A percentile compares a stretch with the other conserved stretches of the same genome.
Conservation (phyloP, 805 yeast genomes). For the Yamadazyma sp. region DNA sequence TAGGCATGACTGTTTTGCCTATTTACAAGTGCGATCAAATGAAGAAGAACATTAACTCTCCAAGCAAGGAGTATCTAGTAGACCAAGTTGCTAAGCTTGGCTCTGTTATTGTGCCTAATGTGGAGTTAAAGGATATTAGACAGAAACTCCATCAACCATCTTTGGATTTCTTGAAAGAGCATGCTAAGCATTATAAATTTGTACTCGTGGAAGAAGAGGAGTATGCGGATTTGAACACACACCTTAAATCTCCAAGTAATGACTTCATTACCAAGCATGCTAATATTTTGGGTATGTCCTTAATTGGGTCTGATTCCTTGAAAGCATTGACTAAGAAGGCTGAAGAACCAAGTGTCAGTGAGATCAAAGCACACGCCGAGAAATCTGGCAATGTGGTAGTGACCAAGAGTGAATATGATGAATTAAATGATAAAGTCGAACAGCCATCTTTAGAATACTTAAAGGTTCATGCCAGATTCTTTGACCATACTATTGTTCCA, state of each 20-base stretch:
- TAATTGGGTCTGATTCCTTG: constrained; percentile 14
- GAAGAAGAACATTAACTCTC: constrained; percentile 16
- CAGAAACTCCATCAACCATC: constrained; percentile 7
- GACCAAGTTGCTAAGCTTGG: constrained; percentile 7
- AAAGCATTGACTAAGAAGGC: constrained; percentile 15
- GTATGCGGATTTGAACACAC: not conserved
- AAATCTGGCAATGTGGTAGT: constrained; percentile 18
- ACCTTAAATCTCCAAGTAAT: constrained; percentile 21
- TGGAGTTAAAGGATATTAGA: constrained; percentile 8
- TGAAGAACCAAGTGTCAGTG: constrained; percentile 27
- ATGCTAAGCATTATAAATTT: constrained; percentile 6
- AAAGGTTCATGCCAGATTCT: constrained; percentile 13
- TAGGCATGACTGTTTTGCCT: constrained; percentile 24
- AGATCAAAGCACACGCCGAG: constrained; percentile 32
- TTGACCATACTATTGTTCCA: constrained; percentile 15
- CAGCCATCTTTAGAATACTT: constrained; percentile 15
- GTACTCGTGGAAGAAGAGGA: constrained; percentile 8
- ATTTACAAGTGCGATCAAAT: constrained; percentile 12
- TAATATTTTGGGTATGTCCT: constrained; percentile 21
- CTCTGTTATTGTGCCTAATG: constrained; percentile 1
- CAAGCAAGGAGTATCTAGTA: constrained; percentile 22
- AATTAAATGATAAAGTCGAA: constrained; percentile 9
- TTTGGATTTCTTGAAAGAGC: constrained; percentile 12
- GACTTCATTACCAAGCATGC: constrained; percentile 21
- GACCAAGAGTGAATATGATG: constrained; percentile 10